These are phyloP conservation scores for Geranium brycei DNA, from an alignment of 345 rosid species.

Conservation along the genomic window DNA sequence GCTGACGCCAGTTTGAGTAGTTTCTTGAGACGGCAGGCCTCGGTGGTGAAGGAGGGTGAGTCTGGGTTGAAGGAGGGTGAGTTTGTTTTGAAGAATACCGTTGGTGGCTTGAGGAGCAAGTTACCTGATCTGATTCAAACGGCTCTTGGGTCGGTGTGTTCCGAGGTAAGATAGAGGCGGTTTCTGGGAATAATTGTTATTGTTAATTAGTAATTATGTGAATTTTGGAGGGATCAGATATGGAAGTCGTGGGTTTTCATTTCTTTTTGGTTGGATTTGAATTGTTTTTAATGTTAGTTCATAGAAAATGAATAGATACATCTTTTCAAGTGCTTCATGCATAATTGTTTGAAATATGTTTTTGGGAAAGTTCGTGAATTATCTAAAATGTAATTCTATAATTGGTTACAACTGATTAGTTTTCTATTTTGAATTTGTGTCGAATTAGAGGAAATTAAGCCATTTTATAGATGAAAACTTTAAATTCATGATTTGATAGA, in stretches of 20 bases:
- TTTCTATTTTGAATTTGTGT: too few species aligned
- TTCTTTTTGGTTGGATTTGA: background rate
- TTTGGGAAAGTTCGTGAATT: too few species aligned
- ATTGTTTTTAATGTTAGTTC: background rate
- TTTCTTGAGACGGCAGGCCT: conserved; percentile 49
- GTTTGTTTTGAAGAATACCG: conserved; percentile 30
- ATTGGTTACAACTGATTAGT: too few species aligned
- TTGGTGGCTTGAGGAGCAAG: conserved; percentile 29
- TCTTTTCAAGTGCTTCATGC: too few species aligned
- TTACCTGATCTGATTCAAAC: conserved; percentile 38
- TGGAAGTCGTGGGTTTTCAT: background rate
- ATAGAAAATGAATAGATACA: background rate
- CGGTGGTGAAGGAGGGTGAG: conserved; percentile 23
- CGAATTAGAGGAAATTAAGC: too few species aligned
- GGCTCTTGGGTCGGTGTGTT: background rate
- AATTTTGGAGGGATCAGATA: background rate
- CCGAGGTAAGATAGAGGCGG: background rate
- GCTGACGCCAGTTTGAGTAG: conserved; percentile 57
- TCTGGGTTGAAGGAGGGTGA: conserved; percentile 22
- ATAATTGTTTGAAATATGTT: too few species aligned
- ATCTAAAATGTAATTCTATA: too few species aligned
- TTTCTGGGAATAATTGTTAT: too few species aligned
- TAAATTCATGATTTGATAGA: too few species aligned
- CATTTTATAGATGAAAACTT: too few species aligned
- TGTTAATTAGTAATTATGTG: too few species aligned